Conservation (phyloP, 2,329 filamentous ascomycete genomes). For the Aspergillus fructus region DNA sequence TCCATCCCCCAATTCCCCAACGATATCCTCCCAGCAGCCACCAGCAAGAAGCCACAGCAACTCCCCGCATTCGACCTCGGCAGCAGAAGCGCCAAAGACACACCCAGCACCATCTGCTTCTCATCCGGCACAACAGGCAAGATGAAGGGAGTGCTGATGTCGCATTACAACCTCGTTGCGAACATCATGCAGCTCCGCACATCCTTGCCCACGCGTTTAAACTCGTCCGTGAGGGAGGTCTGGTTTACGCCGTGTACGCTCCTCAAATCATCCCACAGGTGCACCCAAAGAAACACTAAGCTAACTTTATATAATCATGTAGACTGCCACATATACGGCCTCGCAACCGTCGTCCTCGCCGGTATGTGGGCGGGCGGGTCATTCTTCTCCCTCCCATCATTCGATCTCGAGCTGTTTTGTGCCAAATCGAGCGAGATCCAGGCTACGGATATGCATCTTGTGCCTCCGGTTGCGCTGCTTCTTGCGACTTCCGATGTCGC, state of each 20-base stretch:
- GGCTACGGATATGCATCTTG: constrained; percentile 21
- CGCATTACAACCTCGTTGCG: constrained; percentile 72
- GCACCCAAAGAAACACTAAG: too few species aligned
- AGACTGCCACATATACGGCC: constrained; percentile 24
- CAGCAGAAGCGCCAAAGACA: constrained; percentile 19
- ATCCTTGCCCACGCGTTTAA: constrained; percentile 16
- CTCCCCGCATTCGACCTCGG: constrained; percentile 22
- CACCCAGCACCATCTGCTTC: constrained; percentile 48
- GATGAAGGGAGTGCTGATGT: constrained; percentile 81
- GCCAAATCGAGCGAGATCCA: constrained; percentile 18
- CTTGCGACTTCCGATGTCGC: constrained; percentile 11
- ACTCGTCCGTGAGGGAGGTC: constrained; percentile 19
- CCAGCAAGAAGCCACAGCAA: too few species aligned
- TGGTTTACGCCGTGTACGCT: constrained; percentile 21
- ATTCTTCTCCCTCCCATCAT: neutral
- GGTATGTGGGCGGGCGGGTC: constrained; percentile 20
- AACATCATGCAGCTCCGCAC: constrained; percentile 50
- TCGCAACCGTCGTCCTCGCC: constrained; percentile 13
- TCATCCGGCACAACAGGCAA: constrained; percentile 80
- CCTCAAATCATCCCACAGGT: neutral
- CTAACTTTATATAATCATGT: too few species aligned
- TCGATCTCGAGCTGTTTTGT: constrained; percentile 19
- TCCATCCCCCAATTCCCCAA: neutral
- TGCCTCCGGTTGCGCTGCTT: constrained; percentile 20
- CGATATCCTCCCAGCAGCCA: too few species aligned